Conservation (phyloP, 306 rosid genomes). For the Cucurbita ficifolia region DNA sequence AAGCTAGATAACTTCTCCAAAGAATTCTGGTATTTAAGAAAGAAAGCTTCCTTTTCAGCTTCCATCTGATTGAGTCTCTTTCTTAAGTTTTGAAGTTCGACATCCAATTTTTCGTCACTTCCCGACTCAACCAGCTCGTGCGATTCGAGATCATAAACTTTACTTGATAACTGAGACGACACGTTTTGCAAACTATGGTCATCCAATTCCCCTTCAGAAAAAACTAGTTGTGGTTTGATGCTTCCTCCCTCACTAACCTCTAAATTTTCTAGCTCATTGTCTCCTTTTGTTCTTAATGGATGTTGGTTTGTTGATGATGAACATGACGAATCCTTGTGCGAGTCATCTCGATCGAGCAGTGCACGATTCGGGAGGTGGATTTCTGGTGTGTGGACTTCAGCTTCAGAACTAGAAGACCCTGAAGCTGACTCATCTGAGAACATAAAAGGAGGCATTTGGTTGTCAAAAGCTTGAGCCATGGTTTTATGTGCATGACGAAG, state of each 20-base stretch:
- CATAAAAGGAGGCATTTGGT: conserved; percentile 48
- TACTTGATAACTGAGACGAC: background rate
- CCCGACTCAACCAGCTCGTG: conserved; percentile 6
- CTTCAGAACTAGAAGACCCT: conserved; percentile 38
- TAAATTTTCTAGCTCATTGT: conserved; percentile 12
- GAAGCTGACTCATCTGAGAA: conserved; percentile 50
- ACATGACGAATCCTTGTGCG: conserved; percentile 38
- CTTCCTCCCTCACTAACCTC: conserved; percentile 1
- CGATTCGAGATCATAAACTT: background rate
- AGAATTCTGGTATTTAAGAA: conserved; percentile 54
- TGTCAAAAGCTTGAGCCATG: conserved; percentile 88
- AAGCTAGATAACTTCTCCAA: conserved; percentile 51
- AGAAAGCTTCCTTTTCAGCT: conserved; percentile 60
- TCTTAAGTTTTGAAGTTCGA: conserved; percentile 50
- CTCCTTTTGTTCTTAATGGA: conserved; percentile 19
- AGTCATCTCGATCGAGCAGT: conserved; percentile 32
- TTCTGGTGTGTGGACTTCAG: conserved; percentile 48
- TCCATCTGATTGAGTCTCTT: conserved; percentile 44
- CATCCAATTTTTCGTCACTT: conserved; percentile 37
- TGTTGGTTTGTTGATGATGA: conserved; percentile 25
- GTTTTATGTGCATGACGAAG: conserved; percentile 89
- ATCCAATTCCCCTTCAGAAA: background rate
- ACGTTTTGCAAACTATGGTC: background rate
- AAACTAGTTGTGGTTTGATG: background rate
- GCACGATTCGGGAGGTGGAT: conserved; percentile 34